Evolutionary conservation across 768 basidiomycete genomes (phyloP).

Genomic region (Naganishia vaughanmartiniae): DNA sequence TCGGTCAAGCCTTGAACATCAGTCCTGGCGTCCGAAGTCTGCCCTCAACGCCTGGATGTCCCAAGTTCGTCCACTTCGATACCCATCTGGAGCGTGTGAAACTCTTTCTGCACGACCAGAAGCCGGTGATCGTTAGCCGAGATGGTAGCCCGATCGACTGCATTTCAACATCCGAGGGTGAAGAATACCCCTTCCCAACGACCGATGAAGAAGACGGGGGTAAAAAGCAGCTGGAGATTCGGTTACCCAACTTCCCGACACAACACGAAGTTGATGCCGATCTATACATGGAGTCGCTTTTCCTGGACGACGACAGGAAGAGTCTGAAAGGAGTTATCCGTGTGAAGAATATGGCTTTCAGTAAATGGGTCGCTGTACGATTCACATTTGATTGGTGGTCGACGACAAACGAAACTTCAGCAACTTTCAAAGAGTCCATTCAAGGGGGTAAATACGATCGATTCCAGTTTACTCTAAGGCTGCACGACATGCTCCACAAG

Average conservation of each 20-base stretch:
- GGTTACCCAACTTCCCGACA: slow-evolving; percentile 67
- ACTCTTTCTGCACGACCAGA: slow-evolving; percentile 90
- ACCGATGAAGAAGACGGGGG: slow-evolving; percentile 50
- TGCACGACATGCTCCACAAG: slow-evolving; percentile 74
- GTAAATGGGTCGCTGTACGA: slow-evolving; percentile 80
- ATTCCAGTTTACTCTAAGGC: slow-evolving; percentile 52
- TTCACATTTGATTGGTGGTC: slow-evolving; percentile 96
- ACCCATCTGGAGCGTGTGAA: slow-evolving; percentile 88
- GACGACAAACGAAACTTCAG: slow-evolving; percentile 89
- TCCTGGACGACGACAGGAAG: slow-evolving; percentile 53
- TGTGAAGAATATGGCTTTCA: slow-evolving; percentile 80
- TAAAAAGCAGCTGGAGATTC: slow-evolving; percentile 59
- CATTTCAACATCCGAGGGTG: slow-evolving; percentile 57
- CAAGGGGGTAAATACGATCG: slow-evolving; percentile 48
- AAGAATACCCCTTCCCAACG: slow-evolving; percentile 53
- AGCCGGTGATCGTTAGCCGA: slow-evolving; percentile 86
- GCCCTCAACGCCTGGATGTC: slow-evolving; percentile 68
- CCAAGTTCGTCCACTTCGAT: slow-evolving; percentile 91
- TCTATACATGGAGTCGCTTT: slow-evolving; percentile 55
- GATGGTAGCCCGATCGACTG: slow-evolving; percentile 78
- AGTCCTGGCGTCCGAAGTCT: slow-evolving; percentile 59
- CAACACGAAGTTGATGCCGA: slow-evolving; percentile 50
- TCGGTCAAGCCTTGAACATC: slow-evolving; percentile 53
- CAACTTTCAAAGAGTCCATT: slow-evolving; percentile 61
- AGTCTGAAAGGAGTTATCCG: slow-evolving; percentile 70